A percentile compares a stretch with the other conserved stretches of the same genome.
These are phyloP conservation scores for Suhomyces choctaworum DNA, from an alignment of 1,139 yeast species.

Conservation along the genomic window DNA sequence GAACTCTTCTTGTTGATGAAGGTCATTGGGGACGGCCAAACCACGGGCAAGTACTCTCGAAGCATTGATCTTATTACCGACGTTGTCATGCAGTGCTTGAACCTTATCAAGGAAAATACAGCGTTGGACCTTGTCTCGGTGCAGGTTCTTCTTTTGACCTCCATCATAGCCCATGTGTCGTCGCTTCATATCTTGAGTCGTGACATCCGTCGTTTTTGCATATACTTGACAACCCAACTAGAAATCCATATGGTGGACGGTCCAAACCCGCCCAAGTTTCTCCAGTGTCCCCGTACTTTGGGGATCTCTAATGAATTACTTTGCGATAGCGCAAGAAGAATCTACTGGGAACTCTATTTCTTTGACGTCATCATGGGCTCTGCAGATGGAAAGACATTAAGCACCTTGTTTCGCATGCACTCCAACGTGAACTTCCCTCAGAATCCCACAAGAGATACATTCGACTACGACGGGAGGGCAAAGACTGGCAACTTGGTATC, in stretches of 20 bases:
- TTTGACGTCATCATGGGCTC: conserved; percentile 52
- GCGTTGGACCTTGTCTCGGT: conserved; percentile 40
- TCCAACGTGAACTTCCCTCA: conserved; percentile 38
- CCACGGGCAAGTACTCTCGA: conserved; percentile 34
- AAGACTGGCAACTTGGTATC: conserved; percentile 49
- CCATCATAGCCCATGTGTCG: conserved; percentile 48
- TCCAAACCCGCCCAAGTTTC: conserved; percentile 2
- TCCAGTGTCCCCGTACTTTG: conserved; percentile 18
- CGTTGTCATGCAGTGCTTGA: conserved; percentile 34
- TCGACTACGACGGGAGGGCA: conserved; percentile 50
- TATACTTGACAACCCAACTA: conserved; percentile 34
- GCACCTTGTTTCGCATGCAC: conserved; percentile 34
- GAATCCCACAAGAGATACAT: conserved; percentile 29
- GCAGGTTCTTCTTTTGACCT: conserved; percentile 39
- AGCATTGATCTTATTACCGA: conserved; percentile 32
- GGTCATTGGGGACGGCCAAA: conserved; percentile 47
- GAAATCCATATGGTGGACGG: conserved; percentile 37
- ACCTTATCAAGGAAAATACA: conserved; percentile 26
- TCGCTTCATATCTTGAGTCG: conserved; percentile 46
- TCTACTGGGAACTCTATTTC: conserved; percentile 51
- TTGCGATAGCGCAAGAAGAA: conserved; percentile 40
- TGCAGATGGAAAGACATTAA: conserved; percentile 50
- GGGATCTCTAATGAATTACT: conserved; percentile 19
- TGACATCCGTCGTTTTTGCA: conserved; percentile 38
- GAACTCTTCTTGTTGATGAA: conserved; percentile 48